phyloP scores from a whole-genome alignment of 2,329 filamentous ascomycete species.

The Diplodia mutila region DNA sequence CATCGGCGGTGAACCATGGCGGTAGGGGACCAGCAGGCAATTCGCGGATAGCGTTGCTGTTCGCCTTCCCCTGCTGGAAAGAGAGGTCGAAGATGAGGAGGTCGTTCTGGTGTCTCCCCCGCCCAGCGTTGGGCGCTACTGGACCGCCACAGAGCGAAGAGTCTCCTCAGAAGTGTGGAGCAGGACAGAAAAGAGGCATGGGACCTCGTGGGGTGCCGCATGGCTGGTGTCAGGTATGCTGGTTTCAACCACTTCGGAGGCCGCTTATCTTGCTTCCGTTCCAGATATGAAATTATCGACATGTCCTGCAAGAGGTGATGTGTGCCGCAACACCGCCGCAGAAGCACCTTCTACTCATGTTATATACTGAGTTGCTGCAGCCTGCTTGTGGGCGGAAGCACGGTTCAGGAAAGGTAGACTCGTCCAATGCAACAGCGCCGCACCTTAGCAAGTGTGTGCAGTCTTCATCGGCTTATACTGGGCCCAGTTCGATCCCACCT shows the following conservation, averaged over 20 bases:
- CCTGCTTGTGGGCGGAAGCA: background rate
- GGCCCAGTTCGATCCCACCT: background rate
- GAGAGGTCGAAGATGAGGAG: slow-evolving; percentile 38
- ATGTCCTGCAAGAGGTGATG: background rate
- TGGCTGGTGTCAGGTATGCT: background rate
- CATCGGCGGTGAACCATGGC: background rate
- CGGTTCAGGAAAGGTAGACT: background rate
- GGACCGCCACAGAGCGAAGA: too few species aligned
- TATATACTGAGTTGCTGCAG: background rate
- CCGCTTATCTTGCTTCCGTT: background rate
- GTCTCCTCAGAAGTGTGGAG: background rate
- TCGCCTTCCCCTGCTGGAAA: slow-evolving; percentile 39
- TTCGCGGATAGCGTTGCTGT: slow-evolving; percentile 28
- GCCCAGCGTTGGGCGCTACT: background rate
- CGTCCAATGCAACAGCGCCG: background rate
- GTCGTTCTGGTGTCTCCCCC: slow-evolving; percentile 2
- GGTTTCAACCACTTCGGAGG: background rate
- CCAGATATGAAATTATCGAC: background rate
- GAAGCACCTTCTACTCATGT: background rate
- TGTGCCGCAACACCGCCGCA: background rate
- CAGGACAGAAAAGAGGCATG: background rate
- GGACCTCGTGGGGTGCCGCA: background rate
- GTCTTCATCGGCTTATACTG: background rate
- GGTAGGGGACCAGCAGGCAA: background rate
- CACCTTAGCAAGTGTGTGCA: background rate